Evolutionary conservation across 768 basidiomycete species (phyloP), one percentile per base, ranked within the genome.

Genomic region (Glaciozyma martinii): DNA sequence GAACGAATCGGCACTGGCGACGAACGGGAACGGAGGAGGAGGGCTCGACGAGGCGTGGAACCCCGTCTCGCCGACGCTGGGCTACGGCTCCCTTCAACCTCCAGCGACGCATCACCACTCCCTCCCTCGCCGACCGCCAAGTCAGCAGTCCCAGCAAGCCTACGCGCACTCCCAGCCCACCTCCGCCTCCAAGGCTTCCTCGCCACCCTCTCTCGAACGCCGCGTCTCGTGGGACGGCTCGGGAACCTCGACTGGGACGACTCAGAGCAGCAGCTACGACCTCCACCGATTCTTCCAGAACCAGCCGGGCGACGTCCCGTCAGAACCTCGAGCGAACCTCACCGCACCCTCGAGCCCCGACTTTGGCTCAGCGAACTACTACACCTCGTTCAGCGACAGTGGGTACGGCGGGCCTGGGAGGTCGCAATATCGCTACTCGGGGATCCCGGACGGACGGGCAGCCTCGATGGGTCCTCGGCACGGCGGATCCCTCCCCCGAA

Each of bases 281-380:
- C 60, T 70, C 2, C 68, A 70, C 50, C 68, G 68, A 1, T 70
- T 70, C 68, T 70, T 70, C 62, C 68, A 70, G 55, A 63, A 61
- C 59, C 64, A 63, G 23, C 37, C 59, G 3, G 2, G 58, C 61
- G 30, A 55, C 59, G n/a, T 30, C 55, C 29, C 40, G 12, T 42
- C 13, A 1, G 27, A n/a, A 12, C 46, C 18, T 21, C 53, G 40
- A 52, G 64, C 52, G 55, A 32, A 59, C 15, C 60, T 70, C 27
- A 70, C 68, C 16, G 65, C 65, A 1, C 68, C 68, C 4, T 46
- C 60, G 19, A 61, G 60, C n/a, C 68, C 65, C 6, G 65, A 70
- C 42, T 30, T 70, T 27, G 56, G 53, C 53, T 32, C 29, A 27
- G 13, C 53, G 53, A 10, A 19, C 29, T 18, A 32, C 29, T 54